phyloP scores from a whole-genome alignment of 192 early-diverging fungal genomes.

The Chytriomyces confervae region DNA sequence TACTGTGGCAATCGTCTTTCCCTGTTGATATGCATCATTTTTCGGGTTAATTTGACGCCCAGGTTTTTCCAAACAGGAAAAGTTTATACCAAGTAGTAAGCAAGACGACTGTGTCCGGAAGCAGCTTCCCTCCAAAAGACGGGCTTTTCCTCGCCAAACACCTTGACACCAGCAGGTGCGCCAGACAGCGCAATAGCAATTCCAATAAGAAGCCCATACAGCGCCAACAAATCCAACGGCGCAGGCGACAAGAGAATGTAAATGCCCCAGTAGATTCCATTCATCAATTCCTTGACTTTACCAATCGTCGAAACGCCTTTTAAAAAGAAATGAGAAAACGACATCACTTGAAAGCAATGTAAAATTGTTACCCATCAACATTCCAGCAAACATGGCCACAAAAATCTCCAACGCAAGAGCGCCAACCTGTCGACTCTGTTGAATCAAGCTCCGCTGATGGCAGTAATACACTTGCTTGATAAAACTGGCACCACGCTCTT shows the following conservation, averaged over 20 bases:
- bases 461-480: slow-evolving; percentile 47
- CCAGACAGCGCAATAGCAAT: slow-evolving; percentile 50
- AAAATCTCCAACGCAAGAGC: slow-evolving; percentile 52
- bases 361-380: slow-evolving; percentile 44
- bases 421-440: slow-evolving; percentile 43
- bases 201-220: slow-evolving; percentile 45
- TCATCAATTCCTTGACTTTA: slow-evolving; percentile 46
- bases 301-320: slow-evolving; percentile 34
- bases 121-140: slow-evolving; percentile 60
- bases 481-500: slow-evolving; percentile 43
- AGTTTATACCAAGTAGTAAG: slow-evolving; percentile 37
- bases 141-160: slow-evolving; percentile 56
- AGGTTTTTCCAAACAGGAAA: slow-evolving; percentile 2
- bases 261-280: slow-evolving; percentile 47
- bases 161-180: slow-evolving; percentile 55
- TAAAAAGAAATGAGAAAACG: neutral
- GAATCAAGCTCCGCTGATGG: slow-evolving; percentile 43
- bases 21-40: slow-evolving; percentile 18
- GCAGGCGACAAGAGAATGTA: slow-evolving; percentile 52
- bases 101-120: slow-evolving; percentile 45
- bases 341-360: neutral
- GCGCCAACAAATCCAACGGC: slow-evolving; percentile 42
- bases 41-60: slow-evolving; percentile 1
- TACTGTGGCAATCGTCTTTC: slow-evolving; percentile 50
- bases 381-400: slow-evolving; percentile 50